Conservation (phyloP, 2,329 filamentous ascomycete genomes). For the Nemania diffusa region DNA sequence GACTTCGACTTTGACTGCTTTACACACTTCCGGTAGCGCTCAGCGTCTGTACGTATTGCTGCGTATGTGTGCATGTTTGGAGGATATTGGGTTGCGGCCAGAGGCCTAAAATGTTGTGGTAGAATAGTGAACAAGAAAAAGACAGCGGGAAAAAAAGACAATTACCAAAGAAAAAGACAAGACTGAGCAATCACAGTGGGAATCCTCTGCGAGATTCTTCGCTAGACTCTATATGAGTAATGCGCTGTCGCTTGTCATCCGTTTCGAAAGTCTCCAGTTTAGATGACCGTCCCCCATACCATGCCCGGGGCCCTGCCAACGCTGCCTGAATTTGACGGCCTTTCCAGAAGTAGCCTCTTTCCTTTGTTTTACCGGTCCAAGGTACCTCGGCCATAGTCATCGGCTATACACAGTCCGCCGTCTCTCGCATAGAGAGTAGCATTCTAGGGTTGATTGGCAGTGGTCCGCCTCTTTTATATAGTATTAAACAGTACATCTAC, state of each 20-base stretch:
- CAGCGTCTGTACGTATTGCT: slow-evolving; percentile 16
- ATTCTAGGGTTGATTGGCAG: slow-evolving; percentile 29
- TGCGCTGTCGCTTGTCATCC: slow-evolving; percentile 28
- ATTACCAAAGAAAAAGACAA: slow-evolving; percentile 29
- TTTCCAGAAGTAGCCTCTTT: slow-evolving; percentile 32
- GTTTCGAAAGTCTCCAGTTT: slow-evolving; percentile 28
- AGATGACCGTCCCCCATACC: slow-evolving; percentile 29
- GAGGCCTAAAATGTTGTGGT: slow-evolving; percentile 6
- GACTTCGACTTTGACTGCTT: slow-evolving; percentile 24
- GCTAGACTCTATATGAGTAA: slow-evolving; percentile 38
- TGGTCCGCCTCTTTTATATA: slow-evolving; percentile 53
- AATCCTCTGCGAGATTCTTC: slow-evolving; percentile 30
- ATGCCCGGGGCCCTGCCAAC: slow-evolving; percentile 28
- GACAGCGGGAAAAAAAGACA: slow-evolving; percentile 9
- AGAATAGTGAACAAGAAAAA: slow-evolving; percentile 14
- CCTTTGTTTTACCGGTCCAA: slow-evolving; percentile 21
- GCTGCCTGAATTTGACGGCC: slow-evolving; percentile 25
- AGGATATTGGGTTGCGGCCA: slow-evolving; percentile 26
- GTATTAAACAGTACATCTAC: slow-evolving; percentile 65
- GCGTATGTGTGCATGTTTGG: slow-evolving; percentile 18
- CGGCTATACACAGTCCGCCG: slow-evolving; percentile 30
- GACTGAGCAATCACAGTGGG: slow-evolving; percentile 23
- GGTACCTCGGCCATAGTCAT: slow-evolving; percentile 22
- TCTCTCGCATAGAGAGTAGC: slow-evolving; percentile 24
- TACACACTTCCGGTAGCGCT: slow-evolving; percentile 18